phyloP scores from a whole-genome alignment of 192 early-diverging fungal genomes.

The Backusella psychrophila region DNA sequence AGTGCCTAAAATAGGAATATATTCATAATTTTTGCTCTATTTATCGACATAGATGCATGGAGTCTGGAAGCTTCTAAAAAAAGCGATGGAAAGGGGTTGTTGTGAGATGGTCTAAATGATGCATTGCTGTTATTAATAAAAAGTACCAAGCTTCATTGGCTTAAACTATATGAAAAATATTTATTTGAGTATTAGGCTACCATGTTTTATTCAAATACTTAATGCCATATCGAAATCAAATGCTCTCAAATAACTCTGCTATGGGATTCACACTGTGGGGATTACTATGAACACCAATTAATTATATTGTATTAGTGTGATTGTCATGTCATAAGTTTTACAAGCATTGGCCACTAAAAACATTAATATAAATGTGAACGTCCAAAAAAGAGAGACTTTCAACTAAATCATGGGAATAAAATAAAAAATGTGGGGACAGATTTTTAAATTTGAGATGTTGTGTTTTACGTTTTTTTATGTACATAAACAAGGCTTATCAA shows the following conservation, averaged over 20 bases:
- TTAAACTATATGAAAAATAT: not conserved
- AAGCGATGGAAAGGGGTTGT: not conserved
- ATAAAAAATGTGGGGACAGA: not conserved
- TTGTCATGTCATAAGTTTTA: not conserved
- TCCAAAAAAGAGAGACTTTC: not conserved
- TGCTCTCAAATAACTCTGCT: not conserved
- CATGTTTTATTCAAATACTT: not conserved
- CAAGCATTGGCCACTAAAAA: not conserved
- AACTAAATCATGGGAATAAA: not conserved
- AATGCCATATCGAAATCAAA: not conserved
- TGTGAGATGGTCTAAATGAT: not conserved
- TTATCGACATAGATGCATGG: not conserved
- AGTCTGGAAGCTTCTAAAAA: not conserved
- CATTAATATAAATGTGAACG: not conserved
- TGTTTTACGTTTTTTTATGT: not conserved
- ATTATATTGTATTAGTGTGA: not conserved
- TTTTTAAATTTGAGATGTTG: not conserved
- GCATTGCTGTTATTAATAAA: not conserved
- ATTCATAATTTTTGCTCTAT: not conserved
- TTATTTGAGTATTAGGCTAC: not conserved
- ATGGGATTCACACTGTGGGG: not conserved
- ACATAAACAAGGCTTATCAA: not conserved
- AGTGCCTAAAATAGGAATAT: not conserved
- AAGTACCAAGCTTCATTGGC: not conserved
- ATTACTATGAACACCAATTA: not conserved